phyloP scores from a whole-genome alignment of 495 filamentous ascomycete genomes.

The Talaromyces borbonicus region DNA sequence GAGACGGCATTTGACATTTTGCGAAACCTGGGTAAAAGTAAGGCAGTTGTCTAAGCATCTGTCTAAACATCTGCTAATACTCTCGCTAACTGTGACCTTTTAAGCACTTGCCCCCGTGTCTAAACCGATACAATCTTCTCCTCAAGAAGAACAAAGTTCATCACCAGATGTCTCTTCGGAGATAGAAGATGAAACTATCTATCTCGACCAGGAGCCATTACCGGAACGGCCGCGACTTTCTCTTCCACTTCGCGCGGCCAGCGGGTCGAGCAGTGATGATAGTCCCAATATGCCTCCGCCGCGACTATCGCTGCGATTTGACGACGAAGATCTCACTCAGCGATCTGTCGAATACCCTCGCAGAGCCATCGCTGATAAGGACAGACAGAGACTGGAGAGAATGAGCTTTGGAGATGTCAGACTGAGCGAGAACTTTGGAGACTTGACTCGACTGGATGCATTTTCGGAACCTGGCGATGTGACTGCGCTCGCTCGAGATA shows the following conservation, averaged over 20 bases:
- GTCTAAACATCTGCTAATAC: neutral
- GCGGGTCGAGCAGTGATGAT: conserved; percentile 43
- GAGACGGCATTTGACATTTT: conserved; percentile 69
- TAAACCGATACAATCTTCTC: conserved; percentile 49
- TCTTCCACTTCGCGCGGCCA: conserved; percentile 51
- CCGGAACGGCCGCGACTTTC: conserved; percentile 56
- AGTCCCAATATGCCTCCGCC: conserved; percentile 49
- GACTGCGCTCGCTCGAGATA: conserved; percentile 26
- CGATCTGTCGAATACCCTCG: conserved; percentile 61
- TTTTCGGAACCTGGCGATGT: conserved; percentile 39
- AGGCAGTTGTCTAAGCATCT: neutral
- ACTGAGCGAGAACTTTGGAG: conserved; percentile 54
- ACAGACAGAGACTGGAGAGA: conserved; percentile 34
- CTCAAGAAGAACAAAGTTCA: conserved; percentile 23
- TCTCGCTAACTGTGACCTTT: conserved; percentile 2
- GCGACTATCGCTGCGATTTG: conserved; percentile 48
- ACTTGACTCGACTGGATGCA: conserved; percentile 36
- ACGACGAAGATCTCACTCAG: conserved; percentile 59
- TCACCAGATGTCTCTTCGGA: conserved; percentile 11
- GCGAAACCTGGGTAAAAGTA: conserved; percentile 52
- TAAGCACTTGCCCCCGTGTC: conserved; percentile 50
- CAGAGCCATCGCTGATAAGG: conserved; percentile 46
- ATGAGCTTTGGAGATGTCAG: conserved; percentile 46
- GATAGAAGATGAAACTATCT: conserved; percentile 38
- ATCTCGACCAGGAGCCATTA: conserved; percentile 55